phyloP scores from a whole-genome alignment of 148 eudicot genomes.

The Pouteria glomerata region DNA sequence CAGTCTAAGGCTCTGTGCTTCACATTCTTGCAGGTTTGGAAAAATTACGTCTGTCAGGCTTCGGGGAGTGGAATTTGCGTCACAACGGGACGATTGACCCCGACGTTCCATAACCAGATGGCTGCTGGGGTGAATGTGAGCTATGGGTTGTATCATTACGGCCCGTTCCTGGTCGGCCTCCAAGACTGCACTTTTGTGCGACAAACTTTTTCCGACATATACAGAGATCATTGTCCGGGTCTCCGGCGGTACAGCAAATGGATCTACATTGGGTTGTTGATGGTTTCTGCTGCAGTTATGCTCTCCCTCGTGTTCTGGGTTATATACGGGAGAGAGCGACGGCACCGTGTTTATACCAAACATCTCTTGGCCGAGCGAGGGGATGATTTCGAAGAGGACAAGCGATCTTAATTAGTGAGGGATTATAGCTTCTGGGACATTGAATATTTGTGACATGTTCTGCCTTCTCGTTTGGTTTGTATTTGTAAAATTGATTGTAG shows the following conservation, averaged over 20 bases:
- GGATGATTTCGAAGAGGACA: slow-evolving; percentile 15
- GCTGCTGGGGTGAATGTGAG: slow-evolving; percentile 61
- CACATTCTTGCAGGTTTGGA: slow-evolving; percentile 47
- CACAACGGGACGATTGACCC: slow-evolving; percentile 74
- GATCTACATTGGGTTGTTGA: slow-evolving; percentile 64
- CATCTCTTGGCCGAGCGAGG: not conserved
- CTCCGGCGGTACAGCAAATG: slow-evolving; percentile 55
- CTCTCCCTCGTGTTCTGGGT: slow-evolving; percentile 80
- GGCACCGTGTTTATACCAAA: slow-evolving; percentile 60
- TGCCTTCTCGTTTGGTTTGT: no score
- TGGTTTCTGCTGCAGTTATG: slow-evolving; percentile 71
- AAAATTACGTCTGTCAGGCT: slow-evolving; percentile 53
- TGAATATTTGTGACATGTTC: no score
- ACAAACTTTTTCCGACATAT: slow-evolving; percentile 54
- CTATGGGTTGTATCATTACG: slow-evolving; percentile 54
- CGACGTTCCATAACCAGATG: slow-evolving; percentile 53
- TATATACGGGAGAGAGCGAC: slow-evolving; percentile 74
- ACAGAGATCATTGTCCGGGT: slow-evolving; percentile 55
- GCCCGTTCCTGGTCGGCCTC: slow-evolving; percentile 67
- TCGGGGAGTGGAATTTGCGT: slow-evolving; percentile 58
- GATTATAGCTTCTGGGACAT: no score
- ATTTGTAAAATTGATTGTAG: no score
- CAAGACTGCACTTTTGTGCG: slow-evolving; percentile 79
- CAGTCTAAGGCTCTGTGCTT: not conserved
- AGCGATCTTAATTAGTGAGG: no score